These are phyloP conservation scores for Bruguiera sexangula DNA, from an alignment of 345 rosid species.

Conservation along the genomic window DNA sequence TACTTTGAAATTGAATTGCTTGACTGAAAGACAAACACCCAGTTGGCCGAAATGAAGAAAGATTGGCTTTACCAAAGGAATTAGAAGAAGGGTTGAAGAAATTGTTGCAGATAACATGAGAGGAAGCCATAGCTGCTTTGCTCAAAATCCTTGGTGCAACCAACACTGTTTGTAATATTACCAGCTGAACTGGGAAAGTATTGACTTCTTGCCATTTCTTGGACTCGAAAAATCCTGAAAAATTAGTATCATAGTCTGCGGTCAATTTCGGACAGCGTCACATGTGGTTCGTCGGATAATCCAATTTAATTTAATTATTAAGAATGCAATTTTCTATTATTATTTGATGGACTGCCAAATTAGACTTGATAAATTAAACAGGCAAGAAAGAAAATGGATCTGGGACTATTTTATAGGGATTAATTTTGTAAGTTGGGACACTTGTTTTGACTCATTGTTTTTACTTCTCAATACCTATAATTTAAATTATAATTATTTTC, in stretches of 20 bases:
- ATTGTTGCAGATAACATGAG: conserved; percentile 44
- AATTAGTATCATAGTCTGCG: background rate
- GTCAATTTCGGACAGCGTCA: conserved; percentile 16
- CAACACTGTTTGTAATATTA: background rate
- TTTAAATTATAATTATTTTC: too few species aligned
- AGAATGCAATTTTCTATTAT: too few species aligned
- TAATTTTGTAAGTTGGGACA: too few species aligned
- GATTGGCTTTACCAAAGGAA: conserved; percentile 29
- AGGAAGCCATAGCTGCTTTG: conserved; percentile 39
- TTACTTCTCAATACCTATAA: too few species aligned
- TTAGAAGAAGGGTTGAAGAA: conserved; percentile 22
- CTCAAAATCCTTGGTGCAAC: background rate
- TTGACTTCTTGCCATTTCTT: too few species aligned
- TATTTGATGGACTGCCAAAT: too few species aligned
- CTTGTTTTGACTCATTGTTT: too few species aligned
- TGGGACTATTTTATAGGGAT: too few species aligned
- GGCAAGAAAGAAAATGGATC: too few species aligned
- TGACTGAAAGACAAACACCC: conserved; percentile 26
- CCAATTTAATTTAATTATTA: too few species aligned
- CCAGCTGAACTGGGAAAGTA: background rate
- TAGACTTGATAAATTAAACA: too few species aligned
- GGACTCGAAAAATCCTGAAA: background rate
- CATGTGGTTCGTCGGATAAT: too few species aligned
- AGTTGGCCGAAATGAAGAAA: conserved; percentile 20
- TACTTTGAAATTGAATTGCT: conserved; percentile 32